These are phyloP conservation scores for Stylosanthes scabra DNA, from an alignment of 331 rosid genomes.

Conservation along the genomic window DNA sequence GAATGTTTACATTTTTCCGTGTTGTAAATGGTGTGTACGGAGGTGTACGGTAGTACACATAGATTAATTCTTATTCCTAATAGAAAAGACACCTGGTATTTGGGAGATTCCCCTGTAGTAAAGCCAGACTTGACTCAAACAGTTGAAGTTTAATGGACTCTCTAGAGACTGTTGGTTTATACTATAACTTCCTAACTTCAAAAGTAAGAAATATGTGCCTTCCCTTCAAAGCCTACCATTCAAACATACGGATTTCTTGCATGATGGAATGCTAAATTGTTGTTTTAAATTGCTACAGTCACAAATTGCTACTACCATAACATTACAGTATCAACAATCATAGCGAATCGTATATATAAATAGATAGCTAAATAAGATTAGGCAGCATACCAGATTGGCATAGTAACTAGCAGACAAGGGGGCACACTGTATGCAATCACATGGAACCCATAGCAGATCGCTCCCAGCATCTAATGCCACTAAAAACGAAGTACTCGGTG, in stretches of 20 bases:
- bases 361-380: conserved; percentile 19
- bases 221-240: not conserved
- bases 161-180: no score
- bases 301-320: not conserved
- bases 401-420: conserved; percentile 76
- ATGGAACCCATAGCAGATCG: conserved; percentile 95
- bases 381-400: conserved; percentile 71
- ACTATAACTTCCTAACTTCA: not conserved
- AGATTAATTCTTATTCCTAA: no score
- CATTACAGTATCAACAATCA: not conserved
- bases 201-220: not conserved
- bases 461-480: conserved; percentile 98
- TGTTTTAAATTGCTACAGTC: not conserved
- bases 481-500: conserved; percentile 89
- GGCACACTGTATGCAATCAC: conserved; percentile 91
- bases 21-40: no score
- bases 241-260: not conserved
- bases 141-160: no score
- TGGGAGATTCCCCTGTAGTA: no score
- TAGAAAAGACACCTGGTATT: no score
- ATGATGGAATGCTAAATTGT: not conserved
- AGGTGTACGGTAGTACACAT: no score
- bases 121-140: no score
- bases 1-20: no score
- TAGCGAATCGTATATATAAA: not conserved